These are phyloP conservation scores for Elsinoe fawcettii DNA, from an alignment of 2,329 filamentous ascomycete genomes.

Conservation along the genomic window DNA sequence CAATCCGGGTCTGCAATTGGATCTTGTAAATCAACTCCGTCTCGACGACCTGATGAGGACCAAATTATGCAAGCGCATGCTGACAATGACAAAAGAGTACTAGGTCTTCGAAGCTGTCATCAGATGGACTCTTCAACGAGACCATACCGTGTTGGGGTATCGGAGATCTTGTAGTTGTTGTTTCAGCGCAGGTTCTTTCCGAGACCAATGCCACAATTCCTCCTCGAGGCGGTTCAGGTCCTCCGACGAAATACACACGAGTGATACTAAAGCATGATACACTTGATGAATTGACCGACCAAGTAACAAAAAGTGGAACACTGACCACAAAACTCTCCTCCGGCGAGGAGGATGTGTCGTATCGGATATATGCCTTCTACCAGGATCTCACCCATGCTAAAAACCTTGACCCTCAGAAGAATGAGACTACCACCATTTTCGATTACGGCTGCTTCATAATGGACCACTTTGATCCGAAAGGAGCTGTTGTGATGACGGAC, in stretches of 20 bases:
- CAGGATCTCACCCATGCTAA: slow-evolving; percentile 16
- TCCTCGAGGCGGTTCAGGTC: too few species aligned
- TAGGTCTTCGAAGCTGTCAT: slow-evolving; percentile 25
- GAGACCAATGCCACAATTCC: neutral
- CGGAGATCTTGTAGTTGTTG: neutral
- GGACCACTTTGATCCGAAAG: slow-evolving; percentile 29
- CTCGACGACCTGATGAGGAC: too few species aligned
- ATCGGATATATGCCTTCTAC: too few species aligned
- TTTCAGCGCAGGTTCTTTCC: neutral
- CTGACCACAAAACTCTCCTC: too few species aligned
- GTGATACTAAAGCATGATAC: too few species aligned
- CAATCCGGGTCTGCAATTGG: slow-evolving; percentile 31
- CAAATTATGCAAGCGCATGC: too few species aligned
- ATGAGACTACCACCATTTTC: slow-evolving; percentile 19
- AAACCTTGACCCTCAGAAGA: slow-evolving; percentile 21
- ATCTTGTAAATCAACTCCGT: slow-evolving; percentile 22
- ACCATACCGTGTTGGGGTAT: slow-evolving; percentile 35
- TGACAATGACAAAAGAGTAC: too few species aligned
- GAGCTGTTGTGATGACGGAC: slow-evolving; percentile 25
- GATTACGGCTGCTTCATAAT: slow-evolving; percentile 30
- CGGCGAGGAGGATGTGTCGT: too few species aligned
- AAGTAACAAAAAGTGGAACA: too few species aligned
- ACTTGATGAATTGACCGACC: too few species aligned
- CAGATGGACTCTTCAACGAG: slow-evolving; percentile 26
- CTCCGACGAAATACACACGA: too few species aligned